These are phyloP conservation scores for Peribolospora kevripleyi DNA, from an alignment of 768 basidiomycete genomes.

Conservation along the genomic window DNA sequence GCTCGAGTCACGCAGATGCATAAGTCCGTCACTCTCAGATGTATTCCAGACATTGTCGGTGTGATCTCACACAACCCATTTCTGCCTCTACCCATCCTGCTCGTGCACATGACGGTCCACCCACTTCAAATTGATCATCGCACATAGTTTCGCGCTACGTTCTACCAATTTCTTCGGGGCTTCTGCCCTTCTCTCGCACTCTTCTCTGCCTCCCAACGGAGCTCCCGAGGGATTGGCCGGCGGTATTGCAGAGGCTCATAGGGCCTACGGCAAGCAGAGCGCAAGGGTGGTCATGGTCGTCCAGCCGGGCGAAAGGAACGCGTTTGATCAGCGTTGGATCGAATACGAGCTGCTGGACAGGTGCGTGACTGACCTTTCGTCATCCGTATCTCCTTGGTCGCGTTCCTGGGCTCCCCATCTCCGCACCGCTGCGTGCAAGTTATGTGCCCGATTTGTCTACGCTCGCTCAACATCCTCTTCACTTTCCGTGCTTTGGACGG, in stretches of 20 bases:
- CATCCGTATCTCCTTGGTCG: neutral
- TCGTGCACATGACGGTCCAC: neutral
- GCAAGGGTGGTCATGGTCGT: slow-evolving; percentile 63
- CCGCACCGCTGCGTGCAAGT: too few species aligned
- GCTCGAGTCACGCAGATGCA: slow-evolving; percentile 46
- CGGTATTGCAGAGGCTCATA: slow-evolving; percentile 59
- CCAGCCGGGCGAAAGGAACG: slow-evolving; percentile 66
- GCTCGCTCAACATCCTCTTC: neutral
- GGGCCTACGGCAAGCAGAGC: slow-evolving; percentile 33
- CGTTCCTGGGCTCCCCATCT: too few species aligned
- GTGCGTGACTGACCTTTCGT: slow-evolving; percentile 24
- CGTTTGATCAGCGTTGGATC: slow-evolving; percentile 75
- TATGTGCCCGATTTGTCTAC: too few species aligned
- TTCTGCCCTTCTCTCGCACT: slow-evolving; percentile 13
- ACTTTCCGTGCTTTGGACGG: neutral
- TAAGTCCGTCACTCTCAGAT: slow-evolving; percentile 27
- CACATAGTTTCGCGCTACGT: slow-evolving; percentile 36
- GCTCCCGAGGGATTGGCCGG: slow-evolving; percentile 42
- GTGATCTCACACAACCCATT: neutral
- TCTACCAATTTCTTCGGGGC: slow-evolving; percentile 42
- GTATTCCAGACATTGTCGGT: too few species aligned
- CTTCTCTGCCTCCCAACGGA: slow-evolving; percentile 48
- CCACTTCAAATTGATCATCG: neutral
- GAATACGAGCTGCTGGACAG: slow-evolving; percentile 64
- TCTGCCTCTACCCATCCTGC: neutral